Base-by-base conservation (phyloP, 1,284 basidiomycete species). In the Papiliotrema nemorosa region DNA sequence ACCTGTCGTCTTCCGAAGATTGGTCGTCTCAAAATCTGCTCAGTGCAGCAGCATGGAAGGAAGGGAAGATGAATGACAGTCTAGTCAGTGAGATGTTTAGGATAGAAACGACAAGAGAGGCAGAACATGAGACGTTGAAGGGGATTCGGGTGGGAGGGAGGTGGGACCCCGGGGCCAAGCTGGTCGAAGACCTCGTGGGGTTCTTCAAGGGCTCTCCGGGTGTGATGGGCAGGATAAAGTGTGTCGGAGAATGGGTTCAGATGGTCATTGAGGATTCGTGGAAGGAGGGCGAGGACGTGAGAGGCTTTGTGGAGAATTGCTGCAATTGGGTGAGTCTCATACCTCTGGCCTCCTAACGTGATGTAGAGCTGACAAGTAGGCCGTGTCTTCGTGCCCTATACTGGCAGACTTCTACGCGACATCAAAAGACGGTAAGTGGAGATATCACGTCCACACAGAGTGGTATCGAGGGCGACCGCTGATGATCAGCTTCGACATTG, bases 101-200 rank as follows among this genome's bases (percentile, higher is more conserved):
- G 3, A 53, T 67, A 39, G 44, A 57, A 29, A 52, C 62, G 18
- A 57, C 63, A 47, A 40, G 53, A 18, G 67, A 69, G 47, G 57
- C 53, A n/a, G 55, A 62, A 40, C 65, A 67, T 43, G 62, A 66
- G 56, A 57, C 53, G 4, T 54, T 69, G 53, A 52, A 52, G 13
- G 61, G 57, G 2, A 55, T 63, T n/a, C 49, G 49, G 18, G 62
- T 69, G 1, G 66, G 66, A 3, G 64, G 66, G 49, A 50, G 65
- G 27, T 60, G 53, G 40, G 44, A 47, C 10, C 52, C 53, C 1
- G 66, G 57, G 0, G 54, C 56, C 7, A 48, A 39, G 10, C 31
- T 61, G 4, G 56, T 51, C 0, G 50, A 43, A n/a, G 57, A 53
- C 18, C 36, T 66, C 36, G 54, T 52, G 16, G 36, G 22, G 16